Conservation (phyloP, 768 basidiomycete genomes). For the Coprinellus aureogranulatus region DNA sequence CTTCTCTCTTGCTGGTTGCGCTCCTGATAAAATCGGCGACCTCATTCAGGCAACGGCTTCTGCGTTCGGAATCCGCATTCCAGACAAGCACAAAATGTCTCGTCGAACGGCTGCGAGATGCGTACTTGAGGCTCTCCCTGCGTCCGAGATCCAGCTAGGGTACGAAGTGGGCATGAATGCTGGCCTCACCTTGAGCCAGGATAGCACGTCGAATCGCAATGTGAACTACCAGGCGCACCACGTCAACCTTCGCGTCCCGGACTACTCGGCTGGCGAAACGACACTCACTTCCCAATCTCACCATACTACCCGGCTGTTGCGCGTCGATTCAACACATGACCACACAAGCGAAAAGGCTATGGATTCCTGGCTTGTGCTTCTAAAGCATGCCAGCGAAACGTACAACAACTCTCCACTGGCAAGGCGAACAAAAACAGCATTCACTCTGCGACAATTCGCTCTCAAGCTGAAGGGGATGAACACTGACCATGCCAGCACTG, state of each 20-base stretch:
- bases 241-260: neutral
- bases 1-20: neutral
- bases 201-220: constrained; percentile 11
- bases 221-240: constrained; percentile 14
- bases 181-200: constrained; percentile 11
- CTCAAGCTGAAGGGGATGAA: neutral
- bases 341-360: neutral
- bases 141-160: neutral
- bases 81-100: neutral
- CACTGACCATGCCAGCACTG: neutral
- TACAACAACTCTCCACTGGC: neutral
- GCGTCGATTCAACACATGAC: neutral
- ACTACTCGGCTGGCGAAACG: constrained; percentile 3
- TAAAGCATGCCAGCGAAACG: neutral
- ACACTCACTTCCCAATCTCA: neutral
- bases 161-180: neutral
- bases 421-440: neutral
- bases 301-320: neutral
- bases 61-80: neutral
- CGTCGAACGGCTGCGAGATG: neutral
- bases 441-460: neutral
- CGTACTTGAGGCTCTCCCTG: neutral
- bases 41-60: neutral
- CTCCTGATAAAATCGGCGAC: neutral
- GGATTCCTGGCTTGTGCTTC: neutral